phyloP scores from a whole-genome alignment of 305 asterid genomes.

The Plantago lanceolata region DNA sequence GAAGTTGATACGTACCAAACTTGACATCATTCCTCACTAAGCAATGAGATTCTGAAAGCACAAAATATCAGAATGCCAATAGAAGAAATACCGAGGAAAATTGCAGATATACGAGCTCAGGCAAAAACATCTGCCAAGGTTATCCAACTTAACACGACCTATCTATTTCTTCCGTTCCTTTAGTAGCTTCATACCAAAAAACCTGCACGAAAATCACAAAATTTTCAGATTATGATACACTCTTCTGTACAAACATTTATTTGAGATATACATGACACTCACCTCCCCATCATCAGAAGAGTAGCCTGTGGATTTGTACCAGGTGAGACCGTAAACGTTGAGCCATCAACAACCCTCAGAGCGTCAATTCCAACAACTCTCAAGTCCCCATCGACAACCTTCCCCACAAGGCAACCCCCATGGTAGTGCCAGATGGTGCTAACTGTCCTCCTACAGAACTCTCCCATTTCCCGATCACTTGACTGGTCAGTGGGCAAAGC shows the following conservation, averaged over 20 bases:
- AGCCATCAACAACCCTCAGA: slow-evolving; percentile 80
- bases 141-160: neutral
- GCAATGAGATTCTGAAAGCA: neutral
- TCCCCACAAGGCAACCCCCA: slow-evolving; percentile 82
- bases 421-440: slow-evolving; percentile 96
- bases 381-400: slow-evolving; percentile 60
- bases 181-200: slow-evolving; percentile 47
- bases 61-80: neutral
- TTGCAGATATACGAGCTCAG: neutral
- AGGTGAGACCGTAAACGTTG: slow-evolving; percentile 60
- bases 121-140: neutral
- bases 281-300: slow-evolving; percentile 90
- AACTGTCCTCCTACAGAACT: slow-evolving; percentile 71
- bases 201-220: slow-evolving; percentile 38
- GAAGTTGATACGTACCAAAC: neutral
- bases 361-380: slow-evolving; percentile 54
- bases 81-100: neutral
- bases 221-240: neutral
- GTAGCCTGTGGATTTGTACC: slow-evolving; percentile 98
- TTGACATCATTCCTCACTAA: neutral
- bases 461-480: slow-evolving; percentile 45
- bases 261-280: neutral
- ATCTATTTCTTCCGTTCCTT: slow-evolving; percentile 36
- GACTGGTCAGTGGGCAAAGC: slow-evolving; percentile 57
- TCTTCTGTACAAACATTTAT: neutral